Evolutionary conservation across 768 basidiomycete species (phyloP), one percentile per base, ranked within the genome.

Genomic region (Lactarius quietus): DNA sequence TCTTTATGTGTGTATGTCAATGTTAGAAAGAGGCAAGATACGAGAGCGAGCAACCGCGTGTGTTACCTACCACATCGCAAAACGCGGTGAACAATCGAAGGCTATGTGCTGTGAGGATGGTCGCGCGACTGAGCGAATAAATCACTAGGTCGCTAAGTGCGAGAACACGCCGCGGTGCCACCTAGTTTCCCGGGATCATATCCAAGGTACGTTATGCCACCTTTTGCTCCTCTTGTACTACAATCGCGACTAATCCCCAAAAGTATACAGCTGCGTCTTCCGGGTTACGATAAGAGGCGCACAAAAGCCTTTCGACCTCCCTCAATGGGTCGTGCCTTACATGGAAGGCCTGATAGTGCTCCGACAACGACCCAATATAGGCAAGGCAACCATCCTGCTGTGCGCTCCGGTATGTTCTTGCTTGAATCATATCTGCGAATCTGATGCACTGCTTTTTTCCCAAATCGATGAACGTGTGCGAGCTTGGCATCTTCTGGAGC

Each of bases 1-100:
- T 66, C 45, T 58, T 66, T 62, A 66, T 62, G 51, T 53, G 39
- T 66, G 65, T 66, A 62, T 66, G 51, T 28, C 61, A 66, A 62
- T 66, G 38, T 62, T 62, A 62, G 60, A 66, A 57, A 62, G 57
- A 57, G 65, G 61, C 65, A 62, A 62, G 57, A 58, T 29, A 18
- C 55, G 60, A 66, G 56, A 51, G 61, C 61, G 56, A 39, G 57
- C 61, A 51, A 59, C 23, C 51, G 26, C 31, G 33, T 65, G 57
- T 51, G 33, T 28, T 18, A 53, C 36, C 26, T 53, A 6, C 39
- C 18, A 12, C 20, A 29, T 58, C 26, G 18, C 28, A 39, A 35
- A 52, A n/a, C 29, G 26, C 14, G 36, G 60, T 33, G 36, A 57
- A 29, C 36, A 43, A 43, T 23, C 56, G 43, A 60, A 38, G 41